Evolutionary conservation across 371 early-diverging fungal species (phyloP), one percentile per base, ranked within the genome.

Genomic region (Mucor ambiguus): DNA sequence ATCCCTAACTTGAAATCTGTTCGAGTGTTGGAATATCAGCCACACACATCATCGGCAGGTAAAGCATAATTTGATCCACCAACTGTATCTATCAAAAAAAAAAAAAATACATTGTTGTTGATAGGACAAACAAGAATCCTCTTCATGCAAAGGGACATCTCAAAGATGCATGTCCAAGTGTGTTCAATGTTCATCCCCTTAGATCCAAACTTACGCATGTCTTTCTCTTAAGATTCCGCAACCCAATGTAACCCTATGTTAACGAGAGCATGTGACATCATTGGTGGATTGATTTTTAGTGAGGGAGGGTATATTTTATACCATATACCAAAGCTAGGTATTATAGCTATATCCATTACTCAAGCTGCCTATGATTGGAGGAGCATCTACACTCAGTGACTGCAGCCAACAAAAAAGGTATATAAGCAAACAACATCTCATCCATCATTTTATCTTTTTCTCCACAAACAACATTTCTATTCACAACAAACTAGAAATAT

Each of bases 251-350:
- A 24, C 58, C 24, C 16, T 26, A 33, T 33, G n/a, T 4, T 22
- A 37, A 26, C 24, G 12, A 20, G 65, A 2, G 11, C 65, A 64
- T 64, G 49, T 64, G 65, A 64, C 49, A 64, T 64, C 58, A 58
- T 58, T 38, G 29, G 57, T 52, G 28, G 52, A 28, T 52, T 4
- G 24, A 18, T 5, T 28, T 52, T 12, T 28, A 57, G 33, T 35
- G 29, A 52, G 38, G 22, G 35, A 58, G 65, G 65, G 65, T 64
- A 64, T 64, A 64, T 64, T 64, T 64, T 35, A 35, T 48, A 35
- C 48, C 46, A 58, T 58, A 46, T 30, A 22, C 28, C 9, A 49
- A 24, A 52, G 52, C 14, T 46, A 12, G 12, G 5, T 48, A n/a
- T 20, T 30, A 60, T 37, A 37, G 38, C 37, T 58, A 58, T 37